Evolutionary conservation across 2,329 filamentous ascomycete species (phyloP).

Genomic region (Hymenoscyphus albidus): DNA sequence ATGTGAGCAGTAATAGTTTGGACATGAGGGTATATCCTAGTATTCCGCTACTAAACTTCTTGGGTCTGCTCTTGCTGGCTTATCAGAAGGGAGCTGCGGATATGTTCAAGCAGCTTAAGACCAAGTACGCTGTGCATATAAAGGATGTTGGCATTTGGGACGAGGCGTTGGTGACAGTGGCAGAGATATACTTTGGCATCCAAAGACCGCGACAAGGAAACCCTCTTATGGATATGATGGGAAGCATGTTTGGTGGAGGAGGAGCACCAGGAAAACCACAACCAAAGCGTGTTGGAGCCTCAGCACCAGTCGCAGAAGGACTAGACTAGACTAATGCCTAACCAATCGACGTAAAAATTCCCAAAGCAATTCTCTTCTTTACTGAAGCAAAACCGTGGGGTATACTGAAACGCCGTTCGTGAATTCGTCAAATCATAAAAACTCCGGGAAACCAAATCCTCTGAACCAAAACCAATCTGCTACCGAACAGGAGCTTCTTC

Average conservation of each 20-base stretch:
- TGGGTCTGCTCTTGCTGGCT: constrained; percentile 77
- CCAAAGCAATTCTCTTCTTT: constrained; percentile 15
- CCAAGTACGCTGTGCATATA: constrained; percentile 76
- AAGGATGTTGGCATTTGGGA: constrained; percentile 76
- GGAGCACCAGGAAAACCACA: constrained; percentile 42
- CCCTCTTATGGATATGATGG: constrained; percentile 97
- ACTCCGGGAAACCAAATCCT: neutral
- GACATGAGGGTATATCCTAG: constrained; percentile 83
- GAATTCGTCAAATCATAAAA: neutral
- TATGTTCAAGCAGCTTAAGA: constrained; percentile 75
- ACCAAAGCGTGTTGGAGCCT: constrained; percentile 36
- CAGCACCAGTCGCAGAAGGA: constrained; percentile 53
- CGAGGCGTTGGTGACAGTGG: constrained; percentile 78
- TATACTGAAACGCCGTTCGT: constrained; percentile 24
- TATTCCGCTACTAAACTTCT: constrained; percentile 91
- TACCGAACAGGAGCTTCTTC: constrained; percentile 24
- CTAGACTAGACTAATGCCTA: constrained; percentile 46
- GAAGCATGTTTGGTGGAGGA: constrained; percentile 84
- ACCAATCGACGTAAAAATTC: neutral
- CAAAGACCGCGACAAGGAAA: constrained; percentile 84
- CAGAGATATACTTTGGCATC: constrained; percentile 96
- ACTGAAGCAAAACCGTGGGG: constrained; percentile 19
- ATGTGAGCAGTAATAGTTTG: constrained; percentile 69
- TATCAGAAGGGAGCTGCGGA: constrained; percentile 74
- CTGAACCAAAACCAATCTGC: constrained; percentile 8